A percentile compares a stretch with the other conserved stretches of the same genome.
phyloP scores from a whole-genome alignment of 2,329 filamentous ascomycete genomes.

The Botrytis sinoallii region DNA sequence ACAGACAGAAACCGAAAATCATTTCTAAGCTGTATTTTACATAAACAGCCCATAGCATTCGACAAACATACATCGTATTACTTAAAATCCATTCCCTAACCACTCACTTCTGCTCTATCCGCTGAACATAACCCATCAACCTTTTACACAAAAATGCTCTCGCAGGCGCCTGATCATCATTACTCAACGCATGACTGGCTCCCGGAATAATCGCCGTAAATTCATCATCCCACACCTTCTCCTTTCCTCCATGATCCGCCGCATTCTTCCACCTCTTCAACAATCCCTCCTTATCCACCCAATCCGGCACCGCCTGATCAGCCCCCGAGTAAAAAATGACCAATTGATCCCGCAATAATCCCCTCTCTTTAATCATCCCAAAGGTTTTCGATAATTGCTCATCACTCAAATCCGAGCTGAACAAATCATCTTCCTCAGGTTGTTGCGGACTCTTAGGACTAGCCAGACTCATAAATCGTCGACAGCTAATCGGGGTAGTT shows the following conservation, averaged over 20 bases:
- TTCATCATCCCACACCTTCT: conserved; percentile 45
- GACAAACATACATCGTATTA: background rate
- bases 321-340: conserved; percentile 46
- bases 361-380: conserved; percentile 43
- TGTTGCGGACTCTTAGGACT: conserved; percentile 45
- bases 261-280: conserved; percentile 44
- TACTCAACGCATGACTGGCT: conserved; percentile 49
- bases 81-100: background rate
- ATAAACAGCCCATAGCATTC: background rate
- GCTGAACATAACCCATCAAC: conserved; percentile 23
- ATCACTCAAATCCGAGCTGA: conserved; percentile 58
- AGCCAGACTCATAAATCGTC: conserved; percentile 46
- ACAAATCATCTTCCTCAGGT: conserved; percentile 61
- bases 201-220: conserved; percentile 47
- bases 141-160: conserved; percentile 28
- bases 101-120: background rate
- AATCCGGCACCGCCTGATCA: conserved; percentile 45
- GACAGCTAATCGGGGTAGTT: conserved; percentile 36
- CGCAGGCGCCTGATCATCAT: conserved; percentile 45
- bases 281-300: conserved; percentile 45
- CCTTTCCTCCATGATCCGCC: conserved; percentile 38
- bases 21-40: background rate
- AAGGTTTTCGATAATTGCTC: conserved; percentile 52
- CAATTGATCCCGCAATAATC: conserved; percentile 34
- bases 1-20: background rate